Evolutionary conservation across 495 filamentous ascomycete species (phyloP), one percentile per base, ranked within the genome.

Genomic region (Penicillium daleae): DNA sequence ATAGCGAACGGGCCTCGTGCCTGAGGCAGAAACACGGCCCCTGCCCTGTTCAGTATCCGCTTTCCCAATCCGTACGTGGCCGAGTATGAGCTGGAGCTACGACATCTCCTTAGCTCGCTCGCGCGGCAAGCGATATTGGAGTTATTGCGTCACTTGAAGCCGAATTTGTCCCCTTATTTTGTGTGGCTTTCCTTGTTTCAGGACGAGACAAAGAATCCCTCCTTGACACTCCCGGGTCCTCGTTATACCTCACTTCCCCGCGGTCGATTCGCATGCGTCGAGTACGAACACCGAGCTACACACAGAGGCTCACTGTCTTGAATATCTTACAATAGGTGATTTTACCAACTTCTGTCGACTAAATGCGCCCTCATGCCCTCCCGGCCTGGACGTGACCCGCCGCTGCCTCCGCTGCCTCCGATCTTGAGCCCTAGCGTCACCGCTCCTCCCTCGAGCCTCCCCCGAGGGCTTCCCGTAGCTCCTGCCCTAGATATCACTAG

Each of bases 331-430:
- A 46, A 22, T 22, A 19, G n/a, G 42, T 22, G 21, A 46, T 24
- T 22, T 10, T 24, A 12, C 42, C 8, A 54, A 19, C n/a, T 9
- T 33, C 31, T 22, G 40, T 17, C 54, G 64, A 60, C 21, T 63
- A 57, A 63, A 79, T 77, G 75, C 66, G 71, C 72, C 71, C 71
- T 68, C 63, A 79, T 80, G 78, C 75, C 79, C 69, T 72, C 77
- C 67, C 72, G 67, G 63, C 67, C 67, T 61, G 67, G 71, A 61
- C 77, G 72, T 69, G 74, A 75, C 55, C 65, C 66, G 52, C 74
- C 76, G 44, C 65, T 69, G 63, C 72, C 70, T 59, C 74, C 76
- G 40, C 64, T 69, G 62, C 72, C 70, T 59, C 66, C 72, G 59
- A 68, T 58, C 54, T 66, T 69, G 59, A 76, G 48, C 56, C 62